Evolutionary conservation across 148 eudicot species (phyloP).

Genomic region (Limonium bicolor): DNA sequence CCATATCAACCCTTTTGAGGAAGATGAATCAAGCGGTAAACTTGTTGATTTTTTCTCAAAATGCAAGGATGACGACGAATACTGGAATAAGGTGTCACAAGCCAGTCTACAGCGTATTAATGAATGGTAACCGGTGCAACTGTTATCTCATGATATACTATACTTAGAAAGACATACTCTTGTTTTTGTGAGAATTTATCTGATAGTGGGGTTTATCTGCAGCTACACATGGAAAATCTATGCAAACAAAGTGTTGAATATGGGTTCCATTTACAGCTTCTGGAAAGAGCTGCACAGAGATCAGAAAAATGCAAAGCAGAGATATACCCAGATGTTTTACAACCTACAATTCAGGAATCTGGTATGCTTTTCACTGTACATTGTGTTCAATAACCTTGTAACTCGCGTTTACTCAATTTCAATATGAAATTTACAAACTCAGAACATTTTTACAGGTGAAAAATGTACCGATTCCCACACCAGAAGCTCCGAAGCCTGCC

Average conservation of each 20-base stretch:
- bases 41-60: constrained; percentile 74
- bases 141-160: no score
- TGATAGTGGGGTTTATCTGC: constrained; percentile 14
- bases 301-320: constrained; percentile 74
- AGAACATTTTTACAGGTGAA: not conserved
- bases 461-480: not conserved
- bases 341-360: constrained; percentile 62
- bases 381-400: no score
- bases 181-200: no score
- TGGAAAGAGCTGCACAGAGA: constrained; percentile 63
- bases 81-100: constrained; percentile 50
- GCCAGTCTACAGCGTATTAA: constrained; percentile 61
- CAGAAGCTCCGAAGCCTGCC: not conserved
- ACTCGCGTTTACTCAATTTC: no score
- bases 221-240: constrained; percentile 99
- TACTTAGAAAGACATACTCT: no score
- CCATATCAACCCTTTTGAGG: constrained; percentile 64
- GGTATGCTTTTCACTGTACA: constrained; percentile 18
- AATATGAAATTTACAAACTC: no score
- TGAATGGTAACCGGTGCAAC: constrained; percentile 44
- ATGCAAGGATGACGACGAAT: constrained; percentile 44
- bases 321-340: constrained; percentile 75
- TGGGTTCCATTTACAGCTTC: constrained; percentile 65
- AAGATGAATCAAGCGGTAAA: constrained; percentile 70
- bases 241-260: constrained; percentile 81